These are phyloP conservation scores for Boletus pseudo-olivaceus DNA, from an alignment of 768 basidiomycete species.

Conservation along the genomic window DNA sequence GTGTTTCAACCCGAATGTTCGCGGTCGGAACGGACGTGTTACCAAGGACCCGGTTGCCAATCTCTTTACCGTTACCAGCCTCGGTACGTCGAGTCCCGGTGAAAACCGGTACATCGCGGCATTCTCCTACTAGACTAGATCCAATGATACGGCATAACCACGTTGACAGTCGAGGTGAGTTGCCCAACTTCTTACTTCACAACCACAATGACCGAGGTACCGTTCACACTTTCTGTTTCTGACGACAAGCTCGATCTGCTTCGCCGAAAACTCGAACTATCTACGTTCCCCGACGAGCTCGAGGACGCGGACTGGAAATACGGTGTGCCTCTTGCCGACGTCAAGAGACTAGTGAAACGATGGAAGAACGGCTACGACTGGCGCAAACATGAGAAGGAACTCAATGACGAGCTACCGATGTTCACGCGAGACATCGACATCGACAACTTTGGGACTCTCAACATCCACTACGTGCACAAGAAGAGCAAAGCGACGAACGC, in stretches of 20 bases:
- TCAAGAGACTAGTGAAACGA: conserved; percentile 43
- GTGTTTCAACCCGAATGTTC: background rate
- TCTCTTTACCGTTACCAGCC: background rate
- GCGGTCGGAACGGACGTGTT: background rate
- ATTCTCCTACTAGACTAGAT: background rate
- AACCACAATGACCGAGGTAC: conserved; percentile 30
- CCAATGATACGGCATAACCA: background rate
- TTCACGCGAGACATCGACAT: conserved; percentile 51
- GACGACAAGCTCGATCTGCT: conserved; percentile 41
- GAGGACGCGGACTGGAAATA: conserved; percentile 49
- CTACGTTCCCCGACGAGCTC: conserved; percentile 56
- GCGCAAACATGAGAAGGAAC: conserved; percentile 45
- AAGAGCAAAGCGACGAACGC: conserved; percentile 43
- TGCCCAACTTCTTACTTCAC: background rate
- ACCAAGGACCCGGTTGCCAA: background rate
- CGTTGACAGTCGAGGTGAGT: background rate
- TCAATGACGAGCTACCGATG: conserved; percentile 54
- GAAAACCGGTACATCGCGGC: background rate
- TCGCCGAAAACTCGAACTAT: conserved; percentile 43
- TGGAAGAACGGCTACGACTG: conserved; percentile 59
- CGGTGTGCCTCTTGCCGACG: conserved; percentile 46
- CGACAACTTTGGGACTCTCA: conserved; percentile 43
- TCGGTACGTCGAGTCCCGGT: background rate
- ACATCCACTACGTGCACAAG: conserved; percentile 60
- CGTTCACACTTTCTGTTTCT: conserved; percentile 48